Evolutionary conservation across 805 yeast species (phyloP), one percentile per base, ranked within the genome.

Genomic region (Ogataea pilisensis): DNA sequence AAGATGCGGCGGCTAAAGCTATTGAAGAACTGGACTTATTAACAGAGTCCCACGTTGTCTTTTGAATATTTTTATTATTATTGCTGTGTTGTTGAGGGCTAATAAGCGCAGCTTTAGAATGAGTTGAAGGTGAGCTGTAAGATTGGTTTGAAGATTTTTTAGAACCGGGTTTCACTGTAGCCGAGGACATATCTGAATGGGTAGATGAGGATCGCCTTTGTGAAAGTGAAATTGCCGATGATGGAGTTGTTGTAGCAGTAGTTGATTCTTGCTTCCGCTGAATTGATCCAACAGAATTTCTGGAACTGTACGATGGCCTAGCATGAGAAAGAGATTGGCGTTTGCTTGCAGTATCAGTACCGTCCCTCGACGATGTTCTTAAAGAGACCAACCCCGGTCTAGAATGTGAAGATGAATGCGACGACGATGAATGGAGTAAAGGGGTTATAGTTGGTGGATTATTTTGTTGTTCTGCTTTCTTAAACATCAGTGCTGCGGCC

Each of bases 1-100:
- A 25, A 3, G 64, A 49, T 0, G 68, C 68, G 4, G 68, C 68
- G 2, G 65, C 65, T 12, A 64, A 34, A 2, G 68, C 68, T 8
- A 55, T 53, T 0, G 58, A 45, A 1, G 67, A 63, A 19, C 64
- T 58, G 8, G 50, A 38, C 11, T 41, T 50, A 38, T 57, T 61
- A 7, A 60, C 41, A 5, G 52, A 39, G 37, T 62, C 52, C 65
- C 65, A 62, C 0, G 55, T 51, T 19, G 52, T 43, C 36, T 47
- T 48, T 38, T 16, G 20, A 25, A 8, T 13, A 12, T 22, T 28
- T 43, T 14, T 24, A 8, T 22, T 13, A 11, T 6, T 20, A 18
- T 13, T 30, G 33, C 29, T 14, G 24, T n/a, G 38, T 25, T 16
- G 21, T 8, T 24, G 40, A 25, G 28, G 40, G 17, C 13, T 12